phyloP scores from a whole-genome alignment of 1,284 basidiomycete species.

The Apiotrichum mycotoxinovorans region DNA sequence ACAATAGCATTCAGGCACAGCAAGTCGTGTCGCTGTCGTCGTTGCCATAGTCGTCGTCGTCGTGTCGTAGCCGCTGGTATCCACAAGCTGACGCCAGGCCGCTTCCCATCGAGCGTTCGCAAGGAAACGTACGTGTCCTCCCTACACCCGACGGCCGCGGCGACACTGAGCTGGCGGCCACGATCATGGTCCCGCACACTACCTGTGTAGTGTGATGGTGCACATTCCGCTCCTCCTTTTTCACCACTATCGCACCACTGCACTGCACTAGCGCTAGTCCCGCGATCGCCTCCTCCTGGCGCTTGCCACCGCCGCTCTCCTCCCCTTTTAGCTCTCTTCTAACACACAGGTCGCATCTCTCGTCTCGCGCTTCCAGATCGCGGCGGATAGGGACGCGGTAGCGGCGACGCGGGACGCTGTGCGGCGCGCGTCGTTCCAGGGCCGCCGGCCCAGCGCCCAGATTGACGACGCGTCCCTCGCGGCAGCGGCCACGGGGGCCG shows the following conservation, averaged over 20 bases:
- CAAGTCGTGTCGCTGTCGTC: too few relatives aligned
- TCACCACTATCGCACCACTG: not conserved
- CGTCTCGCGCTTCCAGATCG: constrained; percentile 24
- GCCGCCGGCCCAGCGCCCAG: not conserved
- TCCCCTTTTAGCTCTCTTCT: not conserved
- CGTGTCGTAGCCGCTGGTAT: too few relatives aligned
- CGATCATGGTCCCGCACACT: too few relatives aligned
- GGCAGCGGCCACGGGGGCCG: not conserved
- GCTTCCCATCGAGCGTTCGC: constrained; percentile 23
- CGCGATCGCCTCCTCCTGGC: not conserved
- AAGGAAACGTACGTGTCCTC: constrained; percentile 18
- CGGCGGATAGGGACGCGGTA: constrained; percentile 19
- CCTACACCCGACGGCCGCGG: not conserved
- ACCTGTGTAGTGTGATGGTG: too few relatives aligned
- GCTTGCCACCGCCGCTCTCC: not conserved
- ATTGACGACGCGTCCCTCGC: not conserved
- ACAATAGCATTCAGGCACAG: too few relatives aligned
- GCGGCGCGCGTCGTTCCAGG: constrained; percentile 8
- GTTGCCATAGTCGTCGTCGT: too few relatives aligned
- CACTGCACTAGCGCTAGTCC: not conserved
- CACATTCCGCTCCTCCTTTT: too few relatives aligned
- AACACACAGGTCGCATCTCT: constrained; percentile 23
- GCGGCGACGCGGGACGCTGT: constrained; percentile 10
- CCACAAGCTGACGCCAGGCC: constrained; percentile 14
- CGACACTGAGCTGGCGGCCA: too few relatives aligned